Base-by-base conservation (phyloP, 2,329 filamentous ascomycete genomes). In the Lecanicillium sp. region DNA sequence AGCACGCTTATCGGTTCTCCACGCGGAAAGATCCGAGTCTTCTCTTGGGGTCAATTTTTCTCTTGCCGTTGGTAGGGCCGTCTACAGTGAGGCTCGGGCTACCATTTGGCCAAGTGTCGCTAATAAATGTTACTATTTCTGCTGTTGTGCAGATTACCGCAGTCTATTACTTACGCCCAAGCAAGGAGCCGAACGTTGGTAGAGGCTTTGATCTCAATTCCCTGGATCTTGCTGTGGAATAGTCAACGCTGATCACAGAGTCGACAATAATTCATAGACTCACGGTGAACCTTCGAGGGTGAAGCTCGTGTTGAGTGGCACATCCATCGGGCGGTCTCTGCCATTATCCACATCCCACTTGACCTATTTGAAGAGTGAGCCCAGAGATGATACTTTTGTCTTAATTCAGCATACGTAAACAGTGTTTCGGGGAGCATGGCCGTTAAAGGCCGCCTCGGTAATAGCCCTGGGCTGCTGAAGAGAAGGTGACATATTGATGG, bases 301-400 rank as follows among this genome's bases (percentile, higher is more conserved):
- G 6, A 24, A 12, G n/a, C 19, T 19, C 2, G 41, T 44, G 30
- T 15, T 5, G 20, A 44, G 4, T 6, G n/a, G 20, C 2, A 36
- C 21, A 7, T 36, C 8, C 20, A 44, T 27, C 3, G 30, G 6
- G n/a, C 41, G 41, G 9, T 44, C 41, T 3, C 30, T 14, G 10
- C 41, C 41, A 6, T 35, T 44, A 8, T 35, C 41, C 5, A 35
- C 30, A 30, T 35, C 21, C 41, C 41, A 44, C 20, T 44, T 44
- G 30, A 44, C 20, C 41, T 43, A 7, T 7, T 4, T 10, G 5
- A 27, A 12, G n/a, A 11, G 15, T 43, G 2, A 43, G 19, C 9
- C 14, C 23, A 6, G 3, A n/a, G 6, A 12, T 11, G 4, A 5
- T 2, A 27, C 9, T 21, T 3, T 23, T 17, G 3, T 12, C 2